These are phyloP conservation scores for Calonectria leucothoes DNA, from an alignment of 2,329 filamentous ascomycete genomes.

Conservation along the genomic window DNA sequence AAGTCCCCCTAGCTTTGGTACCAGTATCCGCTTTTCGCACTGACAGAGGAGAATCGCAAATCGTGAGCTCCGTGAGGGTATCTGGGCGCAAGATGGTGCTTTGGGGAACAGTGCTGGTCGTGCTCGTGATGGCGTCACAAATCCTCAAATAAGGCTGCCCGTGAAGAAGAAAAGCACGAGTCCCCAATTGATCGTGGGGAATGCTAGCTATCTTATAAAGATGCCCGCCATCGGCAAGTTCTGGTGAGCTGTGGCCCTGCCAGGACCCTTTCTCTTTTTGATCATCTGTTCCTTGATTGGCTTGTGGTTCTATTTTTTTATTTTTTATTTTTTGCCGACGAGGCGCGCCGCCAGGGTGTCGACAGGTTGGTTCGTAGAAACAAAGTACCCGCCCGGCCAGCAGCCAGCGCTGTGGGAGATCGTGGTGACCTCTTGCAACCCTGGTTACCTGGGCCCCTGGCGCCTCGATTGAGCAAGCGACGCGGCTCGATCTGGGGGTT, in stretches of 20 bases:
- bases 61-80: not conserved
- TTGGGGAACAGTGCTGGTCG: not conserved
- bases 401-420: conserved; percentile 21
- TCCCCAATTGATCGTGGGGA: conserved; percentile 27
- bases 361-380: conserved; percentile 28
- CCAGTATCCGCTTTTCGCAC: conserved; percentile 24
- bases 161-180: not conserved
- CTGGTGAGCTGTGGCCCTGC: conserved; percentile 28
- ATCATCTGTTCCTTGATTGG: conserved; percentile 27
- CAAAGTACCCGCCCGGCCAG: conserved; percentile 27
- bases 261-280: conserved; percentile 26
- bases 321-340: conserved; percentile 27
- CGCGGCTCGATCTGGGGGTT: conserved; percentile 35
- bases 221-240: conserved; percentile 16
- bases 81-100: not conserved
- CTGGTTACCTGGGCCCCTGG: conserved; percentile 21
- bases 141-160: not conserved
- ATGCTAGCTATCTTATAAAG: conserved; percentile 38
- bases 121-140: not conserved
- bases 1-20: conserved; percentile 24
- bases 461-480: conserved; percentile 32
- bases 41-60: conserved; percentile 23
- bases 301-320: conserved; percentile 18
- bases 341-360: conserved; percentile 27
- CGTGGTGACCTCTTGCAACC: conserved; percentile 30